Conservation (phyloP, 176 grass and related monocot species). For the Avena insularis region DNA sequence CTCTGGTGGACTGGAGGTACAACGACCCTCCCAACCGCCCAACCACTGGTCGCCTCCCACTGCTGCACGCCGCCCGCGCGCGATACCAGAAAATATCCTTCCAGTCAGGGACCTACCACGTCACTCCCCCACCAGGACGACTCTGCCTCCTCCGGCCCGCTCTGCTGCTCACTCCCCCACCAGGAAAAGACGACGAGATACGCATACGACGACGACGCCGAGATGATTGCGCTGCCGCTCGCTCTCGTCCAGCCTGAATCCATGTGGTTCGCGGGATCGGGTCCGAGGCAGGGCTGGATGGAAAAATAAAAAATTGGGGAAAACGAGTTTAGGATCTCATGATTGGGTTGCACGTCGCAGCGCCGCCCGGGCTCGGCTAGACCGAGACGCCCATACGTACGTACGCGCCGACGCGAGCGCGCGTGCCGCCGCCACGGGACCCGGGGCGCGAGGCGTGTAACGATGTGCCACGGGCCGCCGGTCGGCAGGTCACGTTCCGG, state of each 20-base stretch:
- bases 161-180: not conserved
- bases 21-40: too few species aligned
- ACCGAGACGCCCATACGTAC: not conserved
- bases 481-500: too few species aligned
- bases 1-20: too few species aligned
- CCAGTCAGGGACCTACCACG: too few species aligned
- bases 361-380: not conserved
- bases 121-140: too few species aligned
- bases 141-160: too few species aligned
- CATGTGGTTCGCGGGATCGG: slow-evolving; percentile 2
- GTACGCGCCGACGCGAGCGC: not conserved
- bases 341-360: not conserved
- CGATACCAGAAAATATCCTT: too few species aligned
- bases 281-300: not conserved
- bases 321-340: not conserved
- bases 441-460: not conserved
- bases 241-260: not conserved
- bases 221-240: not conserved
- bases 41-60: too few species aligned
- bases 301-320: not conserved
- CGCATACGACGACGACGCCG: not conserved
- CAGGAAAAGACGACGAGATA: not conserved
- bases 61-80: too few species aligned
- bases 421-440: not conserved
- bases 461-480: too few species aligned